Base-by-base conservation (phyloP, 176 grass and related monocot genomes). In the Puccinellia tenuiflora region DNA sequence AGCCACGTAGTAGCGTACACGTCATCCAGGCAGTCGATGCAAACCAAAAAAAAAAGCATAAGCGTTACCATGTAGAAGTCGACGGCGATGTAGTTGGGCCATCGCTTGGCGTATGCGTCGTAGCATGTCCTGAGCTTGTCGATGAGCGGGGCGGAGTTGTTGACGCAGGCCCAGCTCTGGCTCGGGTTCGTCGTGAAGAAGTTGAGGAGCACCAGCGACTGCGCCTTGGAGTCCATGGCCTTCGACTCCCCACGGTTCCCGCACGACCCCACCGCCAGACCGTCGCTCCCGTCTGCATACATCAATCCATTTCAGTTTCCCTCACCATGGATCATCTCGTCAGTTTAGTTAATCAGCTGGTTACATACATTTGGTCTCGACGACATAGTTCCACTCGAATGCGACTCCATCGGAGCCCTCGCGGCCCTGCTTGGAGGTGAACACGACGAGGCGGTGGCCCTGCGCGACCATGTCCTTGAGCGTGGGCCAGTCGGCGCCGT, bases 341-440 rank as follows among this genome's bases (percentile, higher is more conserved):
- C n/a, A n/a, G n/a, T n/a, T n/a, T n/a, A n/a, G n/a, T n/a, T n/a
- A n/a, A n/a, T n/a, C n/a, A n/a, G n/a, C n/a, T n/a, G n/a, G n/a
- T n/a, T n/a, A n/a, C n/a, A n/a, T n/a, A 97, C 92, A 95, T 79
- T 98, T 91, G 8, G 80, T 92, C 52, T 95, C 92, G 12, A 93
- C 76, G 18, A 98, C 92, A 14, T 93, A 93, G 53, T 83, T 82
- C 92, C 96, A 98, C 73, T 85, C 61, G 46, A 91, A 88, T 0
- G 95, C 76, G 5, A 88, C 63, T 3, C 83, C 83, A 38, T 98
- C 96, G 12, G 68, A 78, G 21, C 25, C 43, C 46, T 93, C 76
- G 77, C 93, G 95, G 6, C 90, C 82, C 14, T 71, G 57, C 88
- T 88, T 90, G 38, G 90, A 95, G 31, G 92, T 93, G 90, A 98